Conservation (phyloP, 495 filamentous ascomycete genomes). For the Lentithecium fluviatile region DNA sequence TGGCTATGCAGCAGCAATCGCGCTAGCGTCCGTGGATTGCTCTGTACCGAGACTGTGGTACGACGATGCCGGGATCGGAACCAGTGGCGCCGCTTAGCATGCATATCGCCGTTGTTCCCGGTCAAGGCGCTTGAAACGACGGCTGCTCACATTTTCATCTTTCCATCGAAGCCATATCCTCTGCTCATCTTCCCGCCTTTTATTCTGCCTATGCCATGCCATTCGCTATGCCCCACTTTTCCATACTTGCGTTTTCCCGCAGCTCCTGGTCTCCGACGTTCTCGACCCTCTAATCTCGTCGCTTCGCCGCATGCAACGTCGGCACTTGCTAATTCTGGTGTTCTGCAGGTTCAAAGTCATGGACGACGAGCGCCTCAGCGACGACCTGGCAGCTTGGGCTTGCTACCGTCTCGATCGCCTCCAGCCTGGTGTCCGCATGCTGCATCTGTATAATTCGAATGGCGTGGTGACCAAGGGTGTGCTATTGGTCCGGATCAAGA, state of each 20-base stretch:
- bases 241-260: too few species aligned
- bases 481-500: constrained; percentile 67
- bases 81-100: neutral
- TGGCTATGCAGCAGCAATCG: neutral
- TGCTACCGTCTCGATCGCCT: constrained; percentile 82
- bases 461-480: constrained; percentile 62
- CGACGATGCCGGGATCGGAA: constrained; percentile 1
- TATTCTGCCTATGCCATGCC: neutral
- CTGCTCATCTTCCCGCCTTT: neutral
- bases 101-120: constrained; percentile 8
- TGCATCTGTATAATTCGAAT: constrained; percentile 66
- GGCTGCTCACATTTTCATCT: neutral
- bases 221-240: too few species aligned
- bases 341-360: constrained; percentile 74
- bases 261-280: too few species aligned
- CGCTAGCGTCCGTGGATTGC: neutral
- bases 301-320: too few species aligned
- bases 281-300: too few species aligned
- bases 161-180: neutral
- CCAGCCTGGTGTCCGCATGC: constrained; percentile 68
- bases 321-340: constrained; percentile 2
- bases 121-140: neutral
- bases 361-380: constrained; percentile 69
- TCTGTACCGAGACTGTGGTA: constrained; percentile 3
- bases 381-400: constrained; percentile 80